phyloP scores from a whole-genome alignment of 768 basidiomycete genomes.

The Kwoniella newhampshirensis region DNA sequence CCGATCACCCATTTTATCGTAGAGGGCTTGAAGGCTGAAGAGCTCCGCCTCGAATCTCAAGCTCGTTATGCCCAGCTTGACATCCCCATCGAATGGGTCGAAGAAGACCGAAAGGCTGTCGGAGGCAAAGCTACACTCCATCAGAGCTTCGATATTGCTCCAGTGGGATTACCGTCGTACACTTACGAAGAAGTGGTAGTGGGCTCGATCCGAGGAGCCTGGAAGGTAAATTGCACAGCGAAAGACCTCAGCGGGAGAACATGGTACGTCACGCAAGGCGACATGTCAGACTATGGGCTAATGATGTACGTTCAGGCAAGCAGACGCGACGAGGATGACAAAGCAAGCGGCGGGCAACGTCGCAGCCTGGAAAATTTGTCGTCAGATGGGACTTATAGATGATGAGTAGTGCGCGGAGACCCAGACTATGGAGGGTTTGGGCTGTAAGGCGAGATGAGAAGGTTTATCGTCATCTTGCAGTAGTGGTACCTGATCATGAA shows the following conservation, averaged over 20 bases:
- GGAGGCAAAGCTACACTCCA: slow-evolving; percentile 9
- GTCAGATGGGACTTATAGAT: slow-evolving; percentile 9
- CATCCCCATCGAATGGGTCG: slow-evolving; percentile 9
- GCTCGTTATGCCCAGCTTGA: not conserved
- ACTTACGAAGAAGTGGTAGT: not conserved
- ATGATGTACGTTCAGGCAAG: not conserved
- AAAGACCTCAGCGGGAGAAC: not conserved
- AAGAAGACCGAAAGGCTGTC: slow-evolving; percentile 24
- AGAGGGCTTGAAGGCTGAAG: slow-evolving; percentile 16
- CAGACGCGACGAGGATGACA: slow-evolving; percentile 10
- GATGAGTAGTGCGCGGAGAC: not conserved
- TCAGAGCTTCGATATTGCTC: not conserved
- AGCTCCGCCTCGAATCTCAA: slow-evolving; percentile 5
- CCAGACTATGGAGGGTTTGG: no score
- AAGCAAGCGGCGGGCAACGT: slow-evolving; percentile 15
- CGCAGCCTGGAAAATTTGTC: slow-evolving; percentile 19
- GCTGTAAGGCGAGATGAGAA: no score
- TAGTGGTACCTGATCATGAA: no score
- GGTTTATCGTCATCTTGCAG: no score
- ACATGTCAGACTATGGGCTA: no score
- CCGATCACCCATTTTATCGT: slow-evolving; percentile 27
- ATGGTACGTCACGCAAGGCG: slow-evolving; percentile 6
- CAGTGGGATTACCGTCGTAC: not conserved
- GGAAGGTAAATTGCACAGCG: slow-evolving; percentile 1
- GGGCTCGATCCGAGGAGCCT: not conserved